These are phyloP conservation scores for Micromonas commoda DNA, from an alignment of 139 green algal genomes.

Conservation along the genomic window DNA sequence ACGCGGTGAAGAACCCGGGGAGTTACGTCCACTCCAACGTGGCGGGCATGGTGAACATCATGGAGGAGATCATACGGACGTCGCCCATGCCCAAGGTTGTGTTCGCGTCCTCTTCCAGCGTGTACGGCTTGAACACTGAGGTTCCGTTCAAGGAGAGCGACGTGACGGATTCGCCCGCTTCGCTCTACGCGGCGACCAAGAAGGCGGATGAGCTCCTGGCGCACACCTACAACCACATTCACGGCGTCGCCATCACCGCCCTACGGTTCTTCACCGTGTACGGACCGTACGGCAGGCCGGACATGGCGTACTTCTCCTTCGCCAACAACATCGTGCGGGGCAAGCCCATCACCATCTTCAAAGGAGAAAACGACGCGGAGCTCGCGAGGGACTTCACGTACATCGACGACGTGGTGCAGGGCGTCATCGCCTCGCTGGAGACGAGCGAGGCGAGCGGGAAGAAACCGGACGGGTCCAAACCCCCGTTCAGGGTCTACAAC, in stretches of 20 bases:
- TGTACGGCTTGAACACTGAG: slow-evolving; percentile 68
- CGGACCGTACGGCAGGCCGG: slow-evolving; percentile 56
- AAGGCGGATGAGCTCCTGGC: slow-evolving; percentile 63
- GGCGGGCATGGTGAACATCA: slow-evolving; percentile 52
- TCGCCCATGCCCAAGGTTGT: slow-evolving; percentile 53
- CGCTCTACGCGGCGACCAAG: slow-evolving; percentile 75
- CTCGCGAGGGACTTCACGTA: slow-evolving; percentile 69
- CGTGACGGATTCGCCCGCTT: slow-evolving; percentile 50
- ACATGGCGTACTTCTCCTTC: slow-evolving; percentile 79
- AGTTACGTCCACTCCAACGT: slow-evolving; percentile 69
- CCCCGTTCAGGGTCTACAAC: slow-evolving; percentile 54
- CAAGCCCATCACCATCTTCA: slow-evolving; percentile 62
- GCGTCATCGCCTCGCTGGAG: slow-evolving; percentile 54
- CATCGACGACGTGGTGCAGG: slow-evolving; percentile 67
- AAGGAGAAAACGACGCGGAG: slow-evolving; percentile 31
- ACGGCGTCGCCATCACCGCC: slow-evolving; percentile 57
- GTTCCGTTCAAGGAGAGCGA: slow-evolving; percentile 61
- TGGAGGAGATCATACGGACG: slow-evolving; percentile 54
- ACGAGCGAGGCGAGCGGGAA: slow-evolving; percentile 36
- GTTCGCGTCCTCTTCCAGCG: slow-evolving; percentile 60
- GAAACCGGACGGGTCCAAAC: slow-evolving; percentile 15
- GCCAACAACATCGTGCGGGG: slow-evolving; percentile 48
- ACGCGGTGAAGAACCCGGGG: slow-evolving; percentile 60
- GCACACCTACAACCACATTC: slow-evolving; percentile 68
- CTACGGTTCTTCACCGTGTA: slow-evolving; percentile 84